A percentile compares a stretch with the other conserved stretches of the same genome.
Evolutionary conservation across 257 asterid species (phyloP).

Genomic region (Euphrasia confusa): DNA sequence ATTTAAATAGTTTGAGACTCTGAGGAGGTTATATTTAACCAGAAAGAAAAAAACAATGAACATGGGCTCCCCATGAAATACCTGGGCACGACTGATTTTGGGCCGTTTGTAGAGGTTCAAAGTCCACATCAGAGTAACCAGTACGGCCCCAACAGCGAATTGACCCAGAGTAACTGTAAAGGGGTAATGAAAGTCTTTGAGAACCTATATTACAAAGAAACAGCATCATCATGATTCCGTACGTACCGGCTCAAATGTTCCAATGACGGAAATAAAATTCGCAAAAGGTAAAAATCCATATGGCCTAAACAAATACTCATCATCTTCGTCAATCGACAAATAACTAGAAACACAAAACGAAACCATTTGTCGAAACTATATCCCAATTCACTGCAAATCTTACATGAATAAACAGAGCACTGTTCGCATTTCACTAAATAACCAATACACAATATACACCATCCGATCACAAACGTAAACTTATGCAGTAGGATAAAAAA

Average conservation of each 20-base stretch:
- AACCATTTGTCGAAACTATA: not conserved
- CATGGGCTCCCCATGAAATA: slow-evolving; percentile 23
- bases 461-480: not conserved
- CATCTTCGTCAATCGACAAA: not conserved
- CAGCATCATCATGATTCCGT: slow-evolving; percentile 7
- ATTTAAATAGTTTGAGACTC: not conserved
- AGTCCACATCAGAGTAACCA: slow-evolving; percentile 68
- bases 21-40: too few species aligned
- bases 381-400: too few species aligned
- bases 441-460: not conserved
- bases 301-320: not conserved
- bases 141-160: slow-evolving; percentile 67
- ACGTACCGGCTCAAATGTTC: not conserved
- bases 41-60: not conserved
- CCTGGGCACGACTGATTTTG: slow-evolving; percentile 80
- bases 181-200: slow-evolving; percentile 69
- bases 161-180: slow-evolving; percentile 64
- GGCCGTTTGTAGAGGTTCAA: slow-evolving; percentile 71
- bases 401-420: too few species aligned
- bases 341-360: not conserved
- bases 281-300: not conserved
- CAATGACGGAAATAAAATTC: not conserved
- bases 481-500: not conserved
- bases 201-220: slow-evolving; percentile 44
- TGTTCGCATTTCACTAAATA: not conserved